Evolutionary conservation across 352 stramenopile genomes (phyloP).

Genomic region (Pythium myriotylum): DNA sequence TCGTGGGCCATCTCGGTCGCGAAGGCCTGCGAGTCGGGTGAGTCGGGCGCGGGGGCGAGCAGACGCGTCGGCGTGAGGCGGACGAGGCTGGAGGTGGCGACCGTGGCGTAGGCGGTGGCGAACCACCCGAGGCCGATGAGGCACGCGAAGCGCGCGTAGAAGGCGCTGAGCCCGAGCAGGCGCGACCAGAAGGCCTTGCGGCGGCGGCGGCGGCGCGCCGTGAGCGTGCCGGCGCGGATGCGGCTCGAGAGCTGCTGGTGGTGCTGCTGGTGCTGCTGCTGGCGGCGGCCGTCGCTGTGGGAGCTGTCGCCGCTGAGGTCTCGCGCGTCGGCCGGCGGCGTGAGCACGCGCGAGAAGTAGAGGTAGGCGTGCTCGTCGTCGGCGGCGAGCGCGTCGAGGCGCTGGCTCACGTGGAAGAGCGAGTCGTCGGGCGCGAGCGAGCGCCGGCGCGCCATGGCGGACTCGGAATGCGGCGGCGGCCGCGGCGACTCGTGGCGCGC

Average conservation of each 20-base stretch:
- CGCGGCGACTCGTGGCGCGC: not conserved
- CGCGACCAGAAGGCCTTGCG: slow-evolving; percentile 1
- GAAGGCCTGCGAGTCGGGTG: not conserved
- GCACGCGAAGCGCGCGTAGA: slow-evolving; percentile 19
- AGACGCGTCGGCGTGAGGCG: not conserved
- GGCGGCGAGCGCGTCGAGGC: slow-evolving; percentile 27
- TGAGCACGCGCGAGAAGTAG: slow-evolving; percentile 23
- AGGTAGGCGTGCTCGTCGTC: slow-evolving; percentile 29
- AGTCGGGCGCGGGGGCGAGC: not conserved
- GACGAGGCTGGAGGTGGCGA: slow-evolving; percentile 3
- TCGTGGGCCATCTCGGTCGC: slow-evolving; percentile 14
- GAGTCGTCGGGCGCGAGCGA: slow-evolving; percentile 22
- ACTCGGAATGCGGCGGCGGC: not conserved
- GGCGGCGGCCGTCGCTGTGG: not conserved
- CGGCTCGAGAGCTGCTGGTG: slow-evolving; percentile 1
- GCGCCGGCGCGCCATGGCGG: slow-evolving; percentile 8
- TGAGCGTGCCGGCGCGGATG: slow-evolving; percentile 4
- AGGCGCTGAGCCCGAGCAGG: slow-evolving; percentile 14
- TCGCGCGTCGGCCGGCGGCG: not conserved
- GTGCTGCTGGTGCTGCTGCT: slow-evolving; percentile 6
- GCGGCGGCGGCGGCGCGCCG: slow-evolving; percentile 11
- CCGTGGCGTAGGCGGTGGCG: slow-evolving; percentile 9
- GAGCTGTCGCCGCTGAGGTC: slow-evolving; percentile 1
- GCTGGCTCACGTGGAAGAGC: slow-evolving; percentile 32
- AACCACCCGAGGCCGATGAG: slow-evolving; percentile 16